phyloP scores from a whole-genome alignment of 2,329 filamentous ascomycete species.

The Hymenoscyphus albidus region DNA sequence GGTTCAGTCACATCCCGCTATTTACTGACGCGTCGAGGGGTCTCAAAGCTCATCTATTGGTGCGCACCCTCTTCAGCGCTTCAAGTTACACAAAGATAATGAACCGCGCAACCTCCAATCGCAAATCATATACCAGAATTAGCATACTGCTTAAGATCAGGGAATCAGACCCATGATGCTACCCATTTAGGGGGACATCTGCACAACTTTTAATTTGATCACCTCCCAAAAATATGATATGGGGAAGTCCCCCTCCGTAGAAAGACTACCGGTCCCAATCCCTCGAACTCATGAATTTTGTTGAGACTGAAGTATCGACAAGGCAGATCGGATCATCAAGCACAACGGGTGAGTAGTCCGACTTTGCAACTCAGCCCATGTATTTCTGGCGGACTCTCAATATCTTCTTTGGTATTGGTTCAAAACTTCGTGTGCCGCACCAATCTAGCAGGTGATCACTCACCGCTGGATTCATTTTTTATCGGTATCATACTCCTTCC shows the following conservation, averaged over 20 bases:
- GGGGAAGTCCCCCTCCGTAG: not conserved
- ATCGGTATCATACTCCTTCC: not conserved
- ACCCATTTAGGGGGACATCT: not conserved
- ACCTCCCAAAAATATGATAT: not conserved
- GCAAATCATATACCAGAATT: not conserved
- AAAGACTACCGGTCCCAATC: not conserved
- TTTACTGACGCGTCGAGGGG: too few relatives aligned
- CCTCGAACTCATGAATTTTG: not conserved
- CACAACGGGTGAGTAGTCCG: not conserved
- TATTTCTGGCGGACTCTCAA: not conserved
- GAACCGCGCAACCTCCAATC: too few relatives aligned
- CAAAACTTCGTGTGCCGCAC: not conserved
- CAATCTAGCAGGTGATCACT: not conserved
- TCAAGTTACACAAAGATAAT: too few relatives aligned
- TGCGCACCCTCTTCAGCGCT: too few relatives aligned
- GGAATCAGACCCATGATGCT: not conserved
- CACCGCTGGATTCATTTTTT: not conserved
- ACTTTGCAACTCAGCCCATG: not conserved
- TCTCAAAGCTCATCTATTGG: too few relatives aligned
- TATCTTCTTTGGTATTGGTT: not conserved
- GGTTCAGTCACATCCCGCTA: too few relatives aligned
- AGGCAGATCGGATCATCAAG: not conserved
- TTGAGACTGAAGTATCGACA: not conserved
- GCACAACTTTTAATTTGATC: not conserved
- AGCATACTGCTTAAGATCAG: not conserved